Conservation (phyloP, 75 land plant genomes). For the Selaginella tamariscina region DNA sequence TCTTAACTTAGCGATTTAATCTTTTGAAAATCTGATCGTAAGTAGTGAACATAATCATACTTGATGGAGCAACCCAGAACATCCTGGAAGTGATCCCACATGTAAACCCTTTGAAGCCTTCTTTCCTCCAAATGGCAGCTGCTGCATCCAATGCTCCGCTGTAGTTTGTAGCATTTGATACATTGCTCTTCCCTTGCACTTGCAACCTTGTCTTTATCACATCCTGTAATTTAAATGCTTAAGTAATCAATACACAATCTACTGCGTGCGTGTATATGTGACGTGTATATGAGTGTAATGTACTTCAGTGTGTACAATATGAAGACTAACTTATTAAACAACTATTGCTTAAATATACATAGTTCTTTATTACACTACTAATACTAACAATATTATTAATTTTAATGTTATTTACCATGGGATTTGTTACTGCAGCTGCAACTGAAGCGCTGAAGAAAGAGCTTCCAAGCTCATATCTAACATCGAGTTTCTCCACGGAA, state of each 20-base stretch:
- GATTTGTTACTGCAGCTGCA: slow-evolving; percentile 7
- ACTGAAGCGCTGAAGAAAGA: slow-evolving; percentile 10
- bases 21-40: slow-evolving; percentile 6
- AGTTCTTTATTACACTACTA: no score
- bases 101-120: slow-evolving; percentile 7
- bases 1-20: no score
- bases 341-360: no score
- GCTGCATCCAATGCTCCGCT: slow-evolving; percentile 4
- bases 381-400: no score
- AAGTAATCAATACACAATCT: no score
- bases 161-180: not conserved
- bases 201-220: slow-evolving; percentile 9
- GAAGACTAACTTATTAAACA: no score
- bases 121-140: not conserved
- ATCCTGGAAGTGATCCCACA: slow-evolving; percentile 6
- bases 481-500: not conserved
- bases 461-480: not conserved
- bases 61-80: not conserved
- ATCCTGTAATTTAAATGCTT: no score
- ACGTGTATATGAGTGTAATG: no score
- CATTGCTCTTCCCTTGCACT: slow-evolving; percentile 5
- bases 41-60: slow-evolving; percentile 8
- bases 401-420: slow-evolving; percentile 3
- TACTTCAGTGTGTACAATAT: no score
- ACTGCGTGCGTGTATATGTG: no score